Evolutionary conservation across 177 flowering plant genomes (phyloP).

Genomic region (Vitis hybrid): DNA sequence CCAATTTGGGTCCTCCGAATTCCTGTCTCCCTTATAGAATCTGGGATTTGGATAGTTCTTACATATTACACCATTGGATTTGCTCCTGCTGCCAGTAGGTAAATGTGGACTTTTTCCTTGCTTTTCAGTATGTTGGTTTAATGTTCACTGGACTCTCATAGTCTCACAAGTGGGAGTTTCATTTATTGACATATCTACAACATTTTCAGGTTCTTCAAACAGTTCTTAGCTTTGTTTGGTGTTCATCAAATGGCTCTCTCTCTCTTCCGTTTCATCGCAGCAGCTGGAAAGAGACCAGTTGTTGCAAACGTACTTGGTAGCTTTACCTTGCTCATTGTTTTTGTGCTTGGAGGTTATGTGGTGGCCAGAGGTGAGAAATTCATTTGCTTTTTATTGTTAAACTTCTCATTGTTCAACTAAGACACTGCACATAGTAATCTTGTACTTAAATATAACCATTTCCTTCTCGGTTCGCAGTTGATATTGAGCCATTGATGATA

Average conservation of each 20-base stretch:
- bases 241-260: conserved; percentile 32
- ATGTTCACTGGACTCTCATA: neutral
- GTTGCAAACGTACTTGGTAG: conserved; percentile 26
- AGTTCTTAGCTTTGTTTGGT: conserved; percentile 23
- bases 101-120: neutral
- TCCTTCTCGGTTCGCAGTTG: conserved; percentile 21
- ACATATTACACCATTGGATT: conserved; percentile 68
- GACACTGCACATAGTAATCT: no score
- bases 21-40: conserved; percentile 57
- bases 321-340: conserved; percentile 21
- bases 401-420: neutral
- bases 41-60: conserved; percentile 56
- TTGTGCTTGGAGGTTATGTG: conserved; percentile 33
- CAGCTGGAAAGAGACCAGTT: conserved; percentile 24
- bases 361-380: conserved; percentile 27
- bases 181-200: neutral
- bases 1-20: conserved; percentile 59
- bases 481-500: conserved; percentile 33
- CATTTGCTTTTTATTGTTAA: neutral
- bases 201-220: conserved; percentile 31
- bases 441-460: no score
- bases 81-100: conserved; percentile 54
- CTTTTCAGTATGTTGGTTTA: neutral
- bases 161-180: neutral
- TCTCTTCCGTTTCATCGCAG: conserved; percentile 37